Percentiles rank a stretch among this genome's conserved stretches.
Evolutionary conservation across 768 basidiomycete species (phyloP).

Genomic region (Lactarius pseudohatsudake): DNA sequence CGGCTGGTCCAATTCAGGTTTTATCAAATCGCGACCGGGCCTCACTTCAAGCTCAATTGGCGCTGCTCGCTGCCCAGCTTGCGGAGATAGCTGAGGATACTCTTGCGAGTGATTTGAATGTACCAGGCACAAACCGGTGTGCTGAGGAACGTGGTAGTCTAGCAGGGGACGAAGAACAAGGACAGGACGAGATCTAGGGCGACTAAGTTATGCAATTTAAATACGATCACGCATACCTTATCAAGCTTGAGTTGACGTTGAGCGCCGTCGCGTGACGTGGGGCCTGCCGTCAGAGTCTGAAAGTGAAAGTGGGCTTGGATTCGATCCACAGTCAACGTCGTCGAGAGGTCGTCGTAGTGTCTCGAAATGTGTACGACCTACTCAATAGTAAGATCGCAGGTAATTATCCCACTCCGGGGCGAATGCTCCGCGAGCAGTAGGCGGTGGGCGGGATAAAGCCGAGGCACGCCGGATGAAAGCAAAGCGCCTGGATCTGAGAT

Average conservation of each 20-base stretch:
- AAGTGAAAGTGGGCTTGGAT: background rate
- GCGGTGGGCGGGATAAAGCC: background rate
- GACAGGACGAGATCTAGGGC: constrained; percentile 27
- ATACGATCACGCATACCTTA: background rate
- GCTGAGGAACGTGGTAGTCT: constrained; percentile 12
- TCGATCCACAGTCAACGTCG: background rate
- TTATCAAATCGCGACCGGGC: constrained; percentile 53
- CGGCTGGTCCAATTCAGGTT: constrained; percentile 29
- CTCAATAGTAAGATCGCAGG: background rate
- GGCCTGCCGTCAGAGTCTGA: background rate
- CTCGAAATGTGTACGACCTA: background rate
- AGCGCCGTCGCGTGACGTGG: background rate
- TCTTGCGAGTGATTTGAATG: constrained; percentile 25
- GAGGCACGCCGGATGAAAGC: too few relatives aligned
- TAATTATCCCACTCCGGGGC: background rate
- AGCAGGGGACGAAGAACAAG: constrained; percentile 8
- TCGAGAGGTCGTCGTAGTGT: too few relatives aligned
- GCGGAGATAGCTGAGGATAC: constrained; percentile 57
- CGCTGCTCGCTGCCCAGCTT: constrained; percentile 69
- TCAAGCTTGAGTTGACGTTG: background rate
- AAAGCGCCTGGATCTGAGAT: constrained; percentile 6
- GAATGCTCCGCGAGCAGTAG: constrained; percentile 14
- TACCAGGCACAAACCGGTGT: background rate
- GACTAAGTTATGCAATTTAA: background rate
- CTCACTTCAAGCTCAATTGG: constrained; percentile 70